Base-by-base conservation (phyloP, 2,329 filamentous ascomycete genomes). In the Venturiaceae sp. region DNA sequence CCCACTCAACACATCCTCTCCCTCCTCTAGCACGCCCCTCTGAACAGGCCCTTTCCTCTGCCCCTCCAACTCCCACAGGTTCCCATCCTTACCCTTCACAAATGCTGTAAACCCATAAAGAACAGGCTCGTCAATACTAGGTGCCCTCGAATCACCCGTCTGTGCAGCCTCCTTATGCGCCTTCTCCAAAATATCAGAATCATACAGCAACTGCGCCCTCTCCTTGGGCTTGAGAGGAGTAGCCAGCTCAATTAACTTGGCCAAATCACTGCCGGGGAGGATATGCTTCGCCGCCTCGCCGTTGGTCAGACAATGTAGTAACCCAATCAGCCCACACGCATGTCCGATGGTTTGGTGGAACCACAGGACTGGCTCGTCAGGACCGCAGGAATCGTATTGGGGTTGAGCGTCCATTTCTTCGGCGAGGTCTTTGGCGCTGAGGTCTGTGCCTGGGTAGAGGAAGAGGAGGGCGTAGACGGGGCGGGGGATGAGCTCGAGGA, bases 341-440 rank as follows among this genome's bases (percentile, higher is more conserved):
- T 84, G 72, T 16, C 77, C 74, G 58, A 83, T 83, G 1, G 78
- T 83, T 63, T 84, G 82, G 60, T 74, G 76, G 67, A 81, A 82
- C 80, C 81, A 84, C 23, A 83, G 68, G 4, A 83, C 75, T 0
- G 80, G 79, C 60, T 83, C 80, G 1, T 71, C 62, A 0, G 71
- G 66, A 23, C 80, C 80, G 21, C 64, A 74, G 9, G 74, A 75
- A 3, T 71, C 63, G 63, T 83, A 83, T 8, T 71, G 66, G 2
- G 64, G 58, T 50, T 71, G 73, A 30, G 68, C 66, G 3, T 68
- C 69, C 60, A 75, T 71, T 63, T 80, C 73, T 13, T 66, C 62
- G n/a, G 67, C 68, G 44, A 78, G 77, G 14, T 72, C 68, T 53
- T 68, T 65, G 60, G 72, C 61, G 62, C 73, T 78, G 55, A 76